Percentiles rank a stretch among this genome's conserved stretches.
phyloP scores from a whole-genome alignment of 768 basidiomycete genomes.

The Dendrothele bispora region DNA sequence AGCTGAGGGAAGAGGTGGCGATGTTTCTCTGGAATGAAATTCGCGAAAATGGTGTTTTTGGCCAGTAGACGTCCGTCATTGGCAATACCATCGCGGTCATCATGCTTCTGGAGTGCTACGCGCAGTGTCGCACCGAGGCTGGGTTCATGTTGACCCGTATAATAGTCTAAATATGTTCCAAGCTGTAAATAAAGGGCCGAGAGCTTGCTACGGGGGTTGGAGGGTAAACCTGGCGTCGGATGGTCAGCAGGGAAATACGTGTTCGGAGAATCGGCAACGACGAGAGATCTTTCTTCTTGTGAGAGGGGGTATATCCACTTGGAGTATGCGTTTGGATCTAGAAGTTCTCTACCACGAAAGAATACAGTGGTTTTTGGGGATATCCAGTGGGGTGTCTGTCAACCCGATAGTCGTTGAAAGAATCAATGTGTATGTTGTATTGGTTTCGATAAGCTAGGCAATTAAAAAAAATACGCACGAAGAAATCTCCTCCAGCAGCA shows the following conservation, averaged over 20 bases:
- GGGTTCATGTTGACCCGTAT: slow-evolving; percentile 44
- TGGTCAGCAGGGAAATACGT: neutral
- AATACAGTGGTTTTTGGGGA: neutral
- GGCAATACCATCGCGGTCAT: slow-evolving; percentile 1
- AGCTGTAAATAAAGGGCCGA: slow-evolving; percentile 58
- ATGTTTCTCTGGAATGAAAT: slow-evolving; percentile 33
- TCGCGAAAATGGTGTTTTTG: slow-evolving; percentile 9
- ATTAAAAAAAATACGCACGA: slow-evolving; percentile 40
- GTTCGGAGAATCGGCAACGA: slow-evolving; percentile 5
- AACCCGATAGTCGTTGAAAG: no score
- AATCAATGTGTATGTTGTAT: no score
- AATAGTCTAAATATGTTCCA: slow-evolving; percentile 59
- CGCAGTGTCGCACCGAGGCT: slow-evolving; percentile 49
- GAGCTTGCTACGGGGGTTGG: slow-evolving; percentile 62
- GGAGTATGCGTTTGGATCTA: neutral
- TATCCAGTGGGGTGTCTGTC: slow-evolving; percentile 1
- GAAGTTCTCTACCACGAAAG: slow-evolving; percentile 5
- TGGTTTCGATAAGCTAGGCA: no score
- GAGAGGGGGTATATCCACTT: slow-evolving; percentile 3
- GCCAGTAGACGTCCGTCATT: slow-evolving; percentile 8
- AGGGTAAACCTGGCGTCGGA: slow-evolving; percentile 43
- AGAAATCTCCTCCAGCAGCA: slow-evolving; percentile 61
- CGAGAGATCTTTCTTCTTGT: neutral
- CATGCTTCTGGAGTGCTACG: slow-evolving; percentile 10
- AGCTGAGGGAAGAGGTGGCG: slow-evolving; percentile 50